Conservation (phyloP, 371 early-diverging fungal genomes). For the Mortierella sp. region DNA sequence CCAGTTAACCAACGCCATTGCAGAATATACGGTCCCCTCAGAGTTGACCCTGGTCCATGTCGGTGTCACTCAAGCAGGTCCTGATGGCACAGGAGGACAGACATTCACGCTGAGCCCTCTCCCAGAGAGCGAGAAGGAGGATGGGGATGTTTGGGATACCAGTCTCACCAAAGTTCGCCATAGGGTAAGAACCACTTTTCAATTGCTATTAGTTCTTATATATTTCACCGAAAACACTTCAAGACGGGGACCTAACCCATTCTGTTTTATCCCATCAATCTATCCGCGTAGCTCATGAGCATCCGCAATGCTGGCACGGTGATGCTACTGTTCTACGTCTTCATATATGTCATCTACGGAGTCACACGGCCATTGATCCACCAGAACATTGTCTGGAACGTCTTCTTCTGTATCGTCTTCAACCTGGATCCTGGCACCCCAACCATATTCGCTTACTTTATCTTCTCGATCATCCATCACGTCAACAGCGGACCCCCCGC, state of each 20-base stretch:
- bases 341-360: slow-evolving; percentile 45
- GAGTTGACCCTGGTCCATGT: slow-evolving; percentile 43
- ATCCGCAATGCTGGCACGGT: slow-evolving; percentile 52
- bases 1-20: slow-evolving; percentile 48
- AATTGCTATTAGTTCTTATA: background rate
- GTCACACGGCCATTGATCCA: slow-evolving; percentile 51
- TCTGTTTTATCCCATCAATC: no score
- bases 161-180: slow-evolving; percentile 46
- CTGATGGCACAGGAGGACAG: slow-evolving; percentile 28
- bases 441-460: slow-evolving; percentile 53
- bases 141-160: slow-evolving; percentile 38
- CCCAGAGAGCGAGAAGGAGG: slow-evolving; percentile 41
- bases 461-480: slow-evolving; percentile 50
- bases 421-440: slow-evolving; percentile 57
- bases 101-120: slow-evolving; percentile 40
- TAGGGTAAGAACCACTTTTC: slow-evolving; percentile 26
- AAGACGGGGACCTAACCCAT: background rate
- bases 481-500: slow-evolving; percentile 30
- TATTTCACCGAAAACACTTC: background rate
- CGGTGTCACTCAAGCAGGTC: slow-evolving; percentile 16
- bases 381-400: slow-evolving; percentile 40
- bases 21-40: slow-evolving; percentile 48
- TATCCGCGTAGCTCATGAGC: slow-evolving; percentile 35
- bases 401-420: slow-evolving; percentile 49
- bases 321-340: slow-evolving; percentile 49